phyloP scores from a whole-genome alignment of 495 filamentous ascomycete genomes.

The Chaetomidium leptoderma region DNA sequence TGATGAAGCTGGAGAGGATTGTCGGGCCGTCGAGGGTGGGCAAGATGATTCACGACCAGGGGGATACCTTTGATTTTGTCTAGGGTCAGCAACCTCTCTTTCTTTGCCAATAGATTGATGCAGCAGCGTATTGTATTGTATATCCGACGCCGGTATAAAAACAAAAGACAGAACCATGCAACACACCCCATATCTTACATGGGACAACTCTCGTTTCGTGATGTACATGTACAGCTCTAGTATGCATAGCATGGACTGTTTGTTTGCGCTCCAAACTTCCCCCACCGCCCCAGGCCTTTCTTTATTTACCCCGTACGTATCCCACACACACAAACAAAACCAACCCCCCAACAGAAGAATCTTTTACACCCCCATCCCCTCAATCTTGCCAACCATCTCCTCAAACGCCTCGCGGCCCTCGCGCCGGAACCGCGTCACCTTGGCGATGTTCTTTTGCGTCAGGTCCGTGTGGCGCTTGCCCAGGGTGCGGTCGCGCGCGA shows the following conservation, averaged over 20 bases:
- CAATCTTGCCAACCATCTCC: slow-evolving; percentile 62
- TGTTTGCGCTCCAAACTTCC: no score
- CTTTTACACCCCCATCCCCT: slow-evolving; percentile 30
- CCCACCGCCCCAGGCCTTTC: no score
- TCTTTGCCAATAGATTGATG: neutral
- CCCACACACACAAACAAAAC: no score
- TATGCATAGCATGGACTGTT: no score
- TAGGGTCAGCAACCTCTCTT: slow-evolving; percentile 7
- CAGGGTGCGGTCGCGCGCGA: slow-evolving; percentile 58
- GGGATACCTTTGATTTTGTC: slow-evolving; percentile 86
- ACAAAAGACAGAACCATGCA: no score
- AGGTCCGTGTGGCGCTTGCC: slow-evolving; percentile 57
- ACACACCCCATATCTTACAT: no score
- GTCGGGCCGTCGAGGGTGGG: slow-evolving; percentile 75
- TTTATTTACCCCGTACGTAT: no score
- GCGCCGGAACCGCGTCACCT: slow-evolving; percentile 76
- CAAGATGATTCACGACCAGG: slow-evolving; percentile 66
- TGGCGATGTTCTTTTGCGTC: slow-evolving; percentile 71
- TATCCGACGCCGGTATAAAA: neutral
- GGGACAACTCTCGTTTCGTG: no score
- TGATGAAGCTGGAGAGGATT: slow-evolving; percentile 79
- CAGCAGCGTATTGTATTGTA: no score
- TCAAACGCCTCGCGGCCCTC: slow-evolving; percentile 65
- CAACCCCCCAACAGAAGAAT: neutral
- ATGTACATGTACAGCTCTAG: no score